A percentile compares a stretch with the other conserved stretches of the same genome.
These are phyloP conservation scores for Noccaea caerulescens DNA, from an alignment of 345 rosid genomes.

Conservation along the genomic window DNA sequence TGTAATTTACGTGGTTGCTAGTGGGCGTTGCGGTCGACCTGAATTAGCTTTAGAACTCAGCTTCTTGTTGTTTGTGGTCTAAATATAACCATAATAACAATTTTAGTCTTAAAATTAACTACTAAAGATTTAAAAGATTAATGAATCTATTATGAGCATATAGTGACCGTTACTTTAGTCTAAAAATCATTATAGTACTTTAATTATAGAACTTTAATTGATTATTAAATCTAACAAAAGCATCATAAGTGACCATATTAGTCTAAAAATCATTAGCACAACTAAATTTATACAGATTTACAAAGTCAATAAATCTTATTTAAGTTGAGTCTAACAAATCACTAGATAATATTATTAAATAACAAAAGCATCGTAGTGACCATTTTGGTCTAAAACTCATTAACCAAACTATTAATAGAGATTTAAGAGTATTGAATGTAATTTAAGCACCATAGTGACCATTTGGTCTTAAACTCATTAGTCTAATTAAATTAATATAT, in stretches of 20 bases:
- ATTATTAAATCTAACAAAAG: no score
- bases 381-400: neutral
- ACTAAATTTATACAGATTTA: neutral
- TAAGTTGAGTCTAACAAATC: no score
- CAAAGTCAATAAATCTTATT: no score
- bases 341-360: neutral
- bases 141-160: neutral
- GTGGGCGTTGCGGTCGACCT: neutral
- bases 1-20: neutral
- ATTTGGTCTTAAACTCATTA: neutral
- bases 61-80: slow-evolving; percentile 26
- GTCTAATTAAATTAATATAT: neutral
- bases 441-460: neutral
- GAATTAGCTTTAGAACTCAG: slow-evolving; percentile 22
- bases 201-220: no score
- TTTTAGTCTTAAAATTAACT: slow-evolving; percentile 15
- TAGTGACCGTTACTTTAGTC: neutral
- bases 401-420: neutral
- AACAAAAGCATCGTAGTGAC: neutral
- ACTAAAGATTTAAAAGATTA: neutral
- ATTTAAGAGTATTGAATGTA: neutral
- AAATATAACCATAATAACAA: slow-evolving; percentile 14
- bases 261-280: neutral
- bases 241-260: no score
- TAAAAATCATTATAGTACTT: neutral